Evolutionary conservation across 495 filamentous ascomycete genomes (phyloP).

Genomic region (Lophiotrema nucula): DNA sequence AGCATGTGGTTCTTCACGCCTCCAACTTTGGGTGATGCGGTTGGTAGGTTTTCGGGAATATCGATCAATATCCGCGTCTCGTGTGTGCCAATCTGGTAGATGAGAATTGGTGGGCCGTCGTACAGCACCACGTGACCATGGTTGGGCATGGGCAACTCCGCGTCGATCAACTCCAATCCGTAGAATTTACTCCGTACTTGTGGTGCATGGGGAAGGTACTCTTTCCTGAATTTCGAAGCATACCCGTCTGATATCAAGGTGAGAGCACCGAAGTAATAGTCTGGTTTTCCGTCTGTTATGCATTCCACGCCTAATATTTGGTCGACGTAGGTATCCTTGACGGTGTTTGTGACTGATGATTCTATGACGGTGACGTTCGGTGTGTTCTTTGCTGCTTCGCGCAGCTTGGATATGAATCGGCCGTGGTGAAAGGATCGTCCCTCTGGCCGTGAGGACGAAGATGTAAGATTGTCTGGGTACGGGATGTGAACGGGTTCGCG

Average conservation of each 20-base stretch:
- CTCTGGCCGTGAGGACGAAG: slow-evolving; percentile 34
- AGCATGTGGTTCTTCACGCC: slow-evolving; percentile 79
- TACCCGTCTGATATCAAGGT: slow-evolving; percentile 94
- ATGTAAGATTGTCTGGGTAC: slow-evolving; percentile 51
- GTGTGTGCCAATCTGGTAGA: slow-evolving; percentile 96
- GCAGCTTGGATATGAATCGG: slow-evolving; percentile 45
- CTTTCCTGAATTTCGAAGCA: slow-evolving; percentile 86
- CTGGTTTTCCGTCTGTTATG: slow-evolving; percentile 59
- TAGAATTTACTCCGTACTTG: slow-evolving; percentile 80
- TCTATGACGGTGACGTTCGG: slow-evolving; percentile 52
- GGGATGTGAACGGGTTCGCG: slow-evolving; percentile 74
- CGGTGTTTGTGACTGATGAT: slow-evolving; percentile 48
- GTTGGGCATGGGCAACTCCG: slow-evolving; percentile 65
- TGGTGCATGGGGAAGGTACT: slow-evolving; percentile 66
- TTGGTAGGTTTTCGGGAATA: slow-evolving; percentile 76
- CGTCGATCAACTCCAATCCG: slow-evolving; percentile 87
- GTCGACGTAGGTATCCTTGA: slow-evolving; percentile 43
- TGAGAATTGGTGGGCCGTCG: slow-evolving; percentile 73
- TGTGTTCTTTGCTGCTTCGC: slow-evolving; percentile 36
- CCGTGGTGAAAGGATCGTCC: slow-evolving; percentile 49
- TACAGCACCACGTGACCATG: slow-evolving; percentile 89
- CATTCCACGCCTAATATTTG: slow-evolving; percentile 73
- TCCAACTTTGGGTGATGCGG: slow-evolving; percentile 65
- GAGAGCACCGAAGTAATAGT: slow-evolving; percentile 75
- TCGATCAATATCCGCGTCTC: slow-evolving; percentile 91